A percentile compares a stretch with the other conserved stretches of the same genome.
Conservation (phyloP, 257 asterid species). For the Nicotiana otophora region DNA sequence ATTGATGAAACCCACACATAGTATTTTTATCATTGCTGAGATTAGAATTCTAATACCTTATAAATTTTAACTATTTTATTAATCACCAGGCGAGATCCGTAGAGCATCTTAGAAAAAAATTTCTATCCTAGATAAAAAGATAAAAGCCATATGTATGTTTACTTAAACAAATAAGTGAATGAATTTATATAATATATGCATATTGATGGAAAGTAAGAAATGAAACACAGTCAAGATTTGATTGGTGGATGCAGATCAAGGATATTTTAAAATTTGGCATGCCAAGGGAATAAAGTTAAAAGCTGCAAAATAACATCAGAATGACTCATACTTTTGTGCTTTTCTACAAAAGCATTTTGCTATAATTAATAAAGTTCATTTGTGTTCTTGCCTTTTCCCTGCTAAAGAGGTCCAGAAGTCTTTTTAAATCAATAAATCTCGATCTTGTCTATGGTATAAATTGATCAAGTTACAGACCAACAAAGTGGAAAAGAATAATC, state of each 20-base stretch:
- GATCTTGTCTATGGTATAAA: no score
- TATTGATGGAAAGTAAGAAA: neutral
- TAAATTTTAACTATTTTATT: neutral
- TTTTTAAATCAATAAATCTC: neutral
- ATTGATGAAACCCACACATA: no score
- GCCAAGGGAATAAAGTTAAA: slow-evolving; percentile 18
- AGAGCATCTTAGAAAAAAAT: no score
- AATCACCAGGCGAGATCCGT: neutral
- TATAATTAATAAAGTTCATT: slow-evolving; percentile 1
- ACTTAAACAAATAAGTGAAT: neutral
- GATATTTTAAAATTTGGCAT: neutral
- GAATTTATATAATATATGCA: neutral
- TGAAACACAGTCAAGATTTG: neutral
- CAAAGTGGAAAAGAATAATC: no score
- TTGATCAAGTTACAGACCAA: no score
- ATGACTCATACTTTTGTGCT: slow-evolving; percentile 15
- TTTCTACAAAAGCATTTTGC: slow-evolving; percentile 13
- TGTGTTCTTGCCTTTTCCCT: slow-evolving; percentile 16
- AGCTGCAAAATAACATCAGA: slow-evolving; percentile 19
- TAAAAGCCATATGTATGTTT: neutral
- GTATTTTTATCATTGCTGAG: no score
- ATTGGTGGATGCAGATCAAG: slow-evolving; percentile 47
- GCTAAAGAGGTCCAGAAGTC: slow-evolving; percentile 19
- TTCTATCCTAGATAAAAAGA: neutral
- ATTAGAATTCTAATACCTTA: no score